A percentile compares a stretch with the other conserved stretches of the same genome.
Conservation (phyloP, 352 stramenopile species). For the Thalassiosira hispida region DNA sequence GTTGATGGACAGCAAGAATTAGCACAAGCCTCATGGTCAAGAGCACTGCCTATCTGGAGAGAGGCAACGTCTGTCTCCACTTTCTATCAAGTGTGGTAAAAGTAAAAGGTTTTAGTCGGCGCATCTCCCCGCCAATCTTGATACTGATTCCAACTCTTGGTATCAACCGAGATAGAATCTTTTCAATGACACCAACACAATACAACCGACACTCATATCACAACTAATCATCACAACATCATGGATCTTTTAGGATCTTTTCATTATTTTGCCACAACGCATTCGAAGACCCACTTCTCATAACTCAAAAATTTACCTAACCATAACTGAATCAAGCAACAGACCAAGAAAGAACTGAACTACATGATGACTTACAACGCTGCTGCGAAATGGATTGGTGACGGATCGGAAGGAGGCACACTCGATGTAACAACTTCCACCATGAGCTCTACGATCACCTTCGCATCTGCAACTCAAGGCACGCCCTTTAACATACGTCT, state of each 20-base stretch:
- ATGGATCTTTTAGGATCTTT: too few species aligned
- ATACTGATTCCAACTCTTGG: too few species aligned
- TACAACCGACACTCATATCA: too few species aligned
- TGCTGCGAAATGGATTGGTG: constrained; percentile 34
- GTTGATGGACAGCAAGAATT: constrained; percentile 10
- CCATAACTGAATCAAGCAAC: background rate
- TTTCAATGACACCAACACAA: too few species aligned
- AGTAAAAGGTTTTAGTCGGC: too few species aligned
- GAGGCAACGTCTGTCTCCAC: too few species aligned
- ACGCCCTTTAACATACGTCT: constrained; percentile 49
- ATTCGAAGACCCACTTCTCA: too few species aligned
- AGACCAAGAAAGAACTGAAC: background rate
- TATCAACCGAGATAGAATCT: too few species aligned
- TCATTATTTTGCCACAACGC: background rate
- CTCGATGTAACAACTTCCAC: background rate
- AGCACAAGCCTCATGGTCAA: background rate
- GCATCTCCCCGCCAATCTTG: too few species aligned
- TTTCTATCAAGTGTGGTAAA: too few species aligned
- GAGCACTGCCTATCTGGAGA: too few species aligned
- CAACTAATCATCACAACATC: too few species aligned
- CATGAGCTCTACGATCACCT: constrained; percentile 14
- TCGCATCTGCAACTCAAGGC: constrained; percentile 29
- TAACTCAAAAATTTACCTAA: background rate
- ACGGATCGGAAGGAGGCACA: constrained; percentile 20
- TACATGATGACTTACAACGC: background rate